Percentiles rank a stretch among this genome's conserved stretches.
Evolutionary conservation across 108 stramenopile genomes (phyloP).

Genomic region (Nitzschia palea): DNA sequence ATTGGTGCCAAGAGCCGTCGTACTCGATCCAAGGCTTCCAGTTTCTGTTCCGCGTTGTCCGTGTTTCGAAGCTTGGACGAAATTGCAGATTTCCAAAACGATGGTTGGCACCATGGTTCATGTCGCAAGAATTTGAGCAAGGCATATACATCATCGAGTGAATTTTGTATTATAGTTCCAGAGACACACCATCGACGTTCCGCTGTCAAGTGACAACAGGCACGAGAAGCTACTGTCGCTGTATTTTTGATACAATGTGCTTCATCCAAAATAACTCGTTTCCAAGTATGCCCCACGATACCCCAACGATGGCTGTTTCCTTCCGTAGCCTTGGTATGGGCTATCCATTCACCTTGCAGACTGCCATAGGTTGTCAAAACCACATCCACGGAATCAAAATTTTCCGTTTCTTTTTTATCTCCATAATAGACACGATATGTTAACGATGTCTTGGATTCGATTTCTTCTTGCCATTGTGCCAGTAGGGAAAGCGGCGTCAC

Average conservation of each 20-base stretch:
- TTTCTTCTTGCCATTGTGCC: constrained; percentile 85
- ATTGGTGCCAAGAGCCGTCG: constrained; percentile 67
- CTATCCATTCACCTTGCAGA: constrained; percentile 25
- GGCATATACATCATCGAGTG: constrained; percentile 74
- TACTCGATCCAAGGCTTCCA: constrained; percentile 66
- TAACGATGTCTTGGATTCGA: constrained; percentile 71
- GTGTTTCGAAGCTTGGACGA: background rate
- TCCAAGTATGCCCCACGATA: constrained; percentile 51
- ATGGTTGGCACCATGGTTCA: constrained; percentile 77
- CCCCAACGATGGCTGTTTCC: background rate
- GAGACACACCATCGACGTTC: constrained; percentile 78
- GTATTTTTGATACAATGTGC: constrained; percentile 82
- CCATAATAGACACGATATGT: constrained; percentile 65
- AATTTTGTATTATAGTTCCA: constrained; percentile 88
- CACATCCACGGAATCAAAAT: constrained; percentile 66
- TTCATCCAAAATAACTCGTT: constrained; percentile 80
- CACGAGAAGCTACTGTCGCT: constrained; percentile 60
- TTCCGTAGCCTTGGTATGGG: background rate
- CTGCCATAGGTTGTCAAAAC: constrained; percentile 78
- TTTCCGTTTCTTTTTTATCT: constrained; percentile 21
- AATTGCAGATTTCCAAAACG: constrained; percentile 78
- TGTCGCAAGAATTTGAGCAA: constrained; percentile 77
- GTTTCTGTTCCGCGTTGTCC: constrained; percentile 13
- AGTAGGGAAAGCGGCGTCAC: constrained; percentile 78
- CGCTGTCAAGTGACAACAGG: constrained; percentile 65